Base-by-base conservation (phyloP, 768 basidiomycete species). In the Omphalotus guepiniiformis region DNA sequence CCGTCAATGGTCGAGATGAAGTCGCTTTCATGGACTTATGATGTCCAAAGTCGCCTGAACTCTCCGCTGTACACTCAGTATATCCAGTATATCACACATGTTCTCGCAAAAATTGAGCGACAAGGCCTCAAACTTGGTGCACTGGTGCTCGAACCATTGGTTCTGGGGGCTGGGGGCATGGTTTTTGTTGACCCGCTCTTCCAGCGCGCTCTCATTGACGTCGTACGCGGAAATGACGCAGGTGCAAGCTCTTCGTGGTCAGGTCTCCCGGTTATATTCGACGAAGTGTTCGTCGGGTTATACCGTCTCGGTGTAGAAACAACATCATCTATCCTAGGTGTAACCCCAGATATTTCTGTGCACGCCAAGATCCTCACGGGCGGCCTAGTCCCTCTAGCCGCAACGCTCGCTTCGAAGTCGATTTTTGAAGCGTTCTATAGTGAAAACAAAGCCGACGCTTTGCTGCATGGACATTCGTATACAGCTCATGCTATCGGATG, bases 131-230 rank as follows among this genome's bases (percentile, higher is more conserved):
- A 66, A 19, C 63, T 89, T 3, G 88, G 82, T 1, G 88, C 91
- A 0, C 73, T 97, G 15, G 82, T 98, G 5, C 68, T 98, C 23
- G 95, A 98, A 61, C 95, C 95, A 0, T 74, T 94, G 19, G 78
- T 93, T 21, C 88, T 98, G 78, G 95, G 95, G 12, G 93, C 95
- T 0, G 95, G 91, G 1, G 95, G 95, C 0, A 97, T 97, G 95
- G 73, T 93, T 25, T 97, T 97, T 58, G 91, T 97, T 21, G 95
- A 98, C 61, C 95, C 95, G 7, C 81, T 98, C 35, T 97, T 95
- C 75, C 95, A 98, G 62, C 79, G 90, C 22, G 71, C 93, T 25
- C 64, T 98, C 53, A 69, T 97, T 32, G 92, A 96, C 56, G 76
- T 81, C 2, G 88, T 90, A 4, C 83, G 95, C 49, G 64, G 73